Base-by-base conservation (phyloP, 495 filamentous ascomycete species). In the Annulohypoxylon moriforme region DNA sequence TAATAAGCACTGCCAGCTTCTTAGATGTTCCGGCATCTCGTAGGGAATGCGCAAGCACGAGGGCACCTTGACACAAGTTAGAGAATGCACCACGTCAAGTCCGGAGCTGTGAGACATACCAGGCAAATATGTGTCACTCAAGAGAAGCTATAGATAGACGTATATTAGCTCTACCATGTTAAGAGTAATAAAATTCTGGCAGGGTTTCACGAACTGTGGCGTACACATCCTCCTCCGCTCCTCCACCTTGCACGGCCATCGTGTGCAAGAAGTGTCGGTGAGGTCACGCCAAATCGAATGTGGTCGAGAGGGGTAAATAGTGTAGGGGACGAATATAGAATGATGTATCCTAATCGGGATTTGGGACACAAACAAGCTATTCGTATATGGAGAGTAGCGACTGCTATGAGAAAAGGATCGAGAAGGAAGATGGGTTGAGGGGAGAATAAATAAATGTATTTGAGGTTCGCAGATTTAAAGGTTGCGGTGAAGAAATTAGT, bases 41-140 rank as follows among this genome's bases (percentile, higher is more conserved):
- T 56, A 99, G 83, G 36, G 96, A 98, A 83, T 98, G 94, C 60
- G 93, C 95, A 66, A 99, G 88, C 33, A 99, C 94, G 65, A 94
- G 89, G 63, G 95, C 94, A 78, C 96, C 94, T 95, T 79, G 31
- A 56, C 14, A 34, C 24, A 63, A 11, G 72, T 76, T 67, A 77
- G 79, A 59, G 72, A 72, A 64, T 74, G 34, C 62, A 50, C 67
- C n/a, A 1, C 4, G 58, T 63, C 60, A 13, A 40, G 64, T 69
- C 64, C 62, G 71, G 68, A 58, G 66, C 18, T 66, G 24, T 73
- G 71, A 42, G 44, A 78, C 79, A 56, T 77, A 97, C 94, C 94
- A 77, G 95, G 94, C 31, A 99, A 87, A 79, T 98, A 99, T 71
- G 85, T 82, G 81, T 99, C 94, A 77, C 90, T 96, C 82, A 96